These are phyloP conservation scores for Coemansia reversa DNA, from an alignment of 192 early-diverging fungal species.

Conservation along the genomic window DNA sequence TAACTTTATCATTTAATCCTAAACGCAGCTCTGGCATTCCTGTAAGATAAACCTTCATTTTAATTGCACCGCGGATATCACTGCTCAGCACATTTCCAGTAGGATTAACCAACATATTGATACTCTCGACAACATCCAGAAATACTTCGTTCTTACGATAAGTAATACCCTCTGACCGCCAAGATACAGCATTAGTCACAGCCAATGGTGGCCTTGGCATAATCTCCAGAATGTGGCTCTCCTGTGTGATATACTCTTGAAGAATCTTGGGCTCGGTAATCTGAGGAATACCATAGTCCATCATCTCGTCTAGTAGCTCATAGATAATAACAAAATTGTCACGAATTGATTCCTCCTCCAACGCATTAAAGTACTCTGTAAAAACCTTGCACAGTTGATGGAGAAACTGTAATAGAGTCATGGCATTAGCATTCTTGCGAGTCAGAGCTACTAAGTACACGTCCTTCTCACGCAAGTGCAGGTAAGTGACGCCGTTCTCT, in stretches of 20 bases:
- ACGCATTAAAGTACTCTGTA: conserved; percentile 88
- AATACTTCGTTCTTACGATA: conserved; percentile 79
- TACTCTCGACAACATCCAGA: conserved; percentile 72
- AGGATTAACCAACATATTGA: conserved; percentile 69
- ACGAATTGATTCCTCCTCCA: conserved; percentile 87
- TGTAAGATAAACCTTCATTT: conserved; percentile 83
- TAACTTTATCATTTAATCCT: conserved; percentile 86
- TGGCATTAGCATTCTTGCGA: conserved; percentile 97
- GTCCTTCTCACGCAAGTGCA: conserved; percentile 95
- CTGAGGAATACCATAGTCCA: conserved; percentile 90
- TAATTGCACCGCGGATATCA: conserved; percentile 79
- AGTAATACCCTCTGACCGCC: conserved; percentile 68
- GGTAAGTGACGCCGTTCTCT: conserved; percentile 92
- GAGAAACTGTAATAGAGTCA: conserved; percentile 91
- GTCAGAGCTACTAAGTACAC: conserved; percentile 93
- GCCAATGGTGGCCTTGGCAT: conserved; percentile 88
- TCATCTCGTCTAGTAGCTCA: conserved; percentile 88
- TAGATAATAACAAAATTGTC: conserved; percentile 93
- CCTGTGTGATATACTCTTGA: conserved; percentile 96
- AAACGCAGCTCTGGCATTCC: conserved; percentile 85
- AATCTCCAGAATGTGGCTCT: conserved; percentile 90
- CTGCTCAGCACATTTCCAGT: conserved; percentile 60
- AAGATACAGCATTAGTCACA: conserved; percentile 70
- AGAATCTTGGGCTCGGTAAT: conserved; percentile 87
- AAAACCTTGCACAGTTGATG: conserved; percentile 92